Base-by-base conservation (phyloP, 208 protist species). In the Sergeia podlipaevii region DNA sequence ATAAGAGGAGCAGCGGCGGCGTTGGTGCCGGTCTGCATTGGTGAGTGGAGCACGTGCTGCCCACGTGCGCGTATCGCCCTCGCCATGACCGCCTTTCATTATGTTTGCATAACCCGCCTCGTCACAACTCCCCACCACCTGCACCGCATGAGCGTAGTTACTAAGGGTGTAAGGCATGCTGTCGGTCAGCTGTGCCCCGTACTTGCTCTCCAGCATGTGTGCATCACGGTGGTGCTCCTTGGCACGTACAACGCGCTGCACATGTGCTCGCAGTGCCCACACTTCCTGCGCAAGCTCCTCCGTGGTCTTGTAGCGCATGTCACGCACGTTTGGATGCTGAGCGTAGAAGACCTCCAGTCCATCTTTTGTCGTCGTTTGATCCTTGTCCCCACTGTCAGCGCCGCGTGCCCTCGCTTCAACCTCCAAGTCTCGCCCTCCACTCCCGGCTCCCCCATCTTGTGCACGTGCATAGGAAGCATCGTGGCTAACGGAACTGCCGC, bases 241-340 rank as follows among this genome's bases (percentile, higher is more conserved):
- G 39, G 24, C 46, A 28, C 72, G 61, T 47, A 72, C 54, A n/a
- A 71, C 55, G 30, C 17, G 48, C 55, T 88, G 76, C 34, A 88
- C 64, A 23, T 83, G 30, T 21, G 50, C 64, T 3, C 74, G 74
- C 45, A 78, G 60, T 4, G 56, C 43, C 36, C 39, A 36, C 15
- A 90, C 81, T 26, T 81, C 79, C 45, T 52, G 51, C 10, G 70
- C 71, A 29, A 93, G 69, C 24, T 54, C 67, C 17, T 62, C 67
- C 20, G 80, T 37, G 2, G 75, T 46, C 37, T 65, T 66, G 28
- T 73, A 47, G 10, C 72, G 75, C 80, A 93, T 83, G 51, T 93
- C 86, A 5, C 57, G 53, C 26, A 93, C 77, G 63, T 88, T 87
- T 17, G 17, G 21, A 55, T 77, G 48, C 13, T 54, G 23, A n/a